Base-by-base conservation (phyloP, 1,139 yeast genomes). In the Blastobotrys petasosporus region DNA sequence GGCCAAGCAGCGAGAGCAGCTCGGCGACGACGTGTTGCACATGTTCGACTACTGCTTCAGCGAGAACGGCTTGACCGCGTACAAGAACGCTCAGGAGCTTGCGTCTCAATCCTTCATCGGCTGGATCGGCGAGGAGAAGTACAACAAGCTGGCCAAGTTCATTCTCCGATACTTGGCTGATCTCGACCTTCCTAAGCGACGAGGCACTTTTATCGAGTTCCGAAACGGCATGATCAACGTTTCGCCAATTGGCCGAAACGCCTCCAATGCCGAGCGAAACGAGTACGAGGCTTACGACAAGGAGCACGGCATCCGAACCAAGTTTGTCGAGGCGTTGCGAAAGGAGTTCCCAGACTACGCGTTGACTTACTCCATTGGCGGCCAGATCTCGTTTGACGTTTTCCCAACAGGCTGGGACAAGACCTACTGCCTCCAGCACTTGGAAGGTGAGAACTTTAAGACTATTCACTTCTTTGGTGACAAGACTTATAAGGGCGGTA, bases 371-470 rank as follows among this genome's bases (percentile, higher is more conserved):
- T 92, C 98, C 49, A 92, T 92, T 59, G 98, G 97, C 68, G 99
- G 99, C 59, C 97, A 92, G 77, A 92, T 92, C 68, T 92, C 98
- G 41, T 92, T 92, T 64, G 99, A 92, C 64, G 98, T 92, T 56
- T 92, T 92, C 90, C 99, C 99, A 73, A 85, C 96, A 55, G 99
- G 99, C 63, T 92, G 99, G 99, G 98, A 92, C 71, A 92, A 94
- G 80, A 94, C 98, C 53, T 94, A 90, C 74, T 86, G 95, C 71
- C 80, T 94, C 65, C 88, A 82, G 70, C 98, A 90, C 71, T 90
- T 92, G 60, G 88, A 73, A 61, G 70, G 75, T 53, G 97, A 90
- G 70, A 80, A 83, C 54, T 94, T 90, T 73, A 75, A 82, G 64
- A 76, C 79, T 59, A 87, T 92, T 62, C 97, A 92, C 76, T 94